Base-by-base conservation (phyloP, 345 rosid species). In the Tarenaya hassleriana region DNA sequence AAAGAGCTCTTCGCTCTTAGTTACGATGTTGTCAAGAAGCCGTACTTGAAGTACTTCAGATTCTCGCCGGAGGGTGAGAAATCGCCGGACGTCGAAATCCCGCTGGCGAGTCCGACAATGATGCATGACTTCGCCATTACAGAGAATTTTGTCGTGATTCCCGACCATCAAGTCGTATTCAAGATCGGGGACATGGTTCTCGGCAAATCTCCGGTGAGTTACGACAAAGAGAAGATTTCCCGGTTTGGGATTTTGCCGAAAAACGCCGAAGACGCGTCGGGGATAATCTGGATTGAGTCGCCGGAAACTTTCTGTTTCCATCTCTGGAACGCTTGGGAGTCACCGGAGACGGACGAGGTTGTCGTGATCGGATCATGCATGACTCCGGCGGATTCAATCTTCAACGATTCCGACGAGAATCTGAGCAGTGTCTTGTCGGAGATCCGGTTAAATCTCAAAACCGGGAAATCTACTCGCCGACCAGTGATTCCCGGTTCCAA, bases 281-380 rank as follows among this genome's bases (percentile, higher is more conserved):
- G 75, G 49, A 82, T 91, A 33, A 58, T 77, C 4, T 91, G 98
- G 98, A 59, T 91, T 0, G 96, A 84, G 35, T 86, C 78, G 4
- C 84, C 87, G 12, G 91, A 79, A 0, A 80, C 92, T 20, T 91
- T 91, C 59, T 91, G 96, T 53, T 91, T 91, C 63, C 98, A 91
- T 47, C 55, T 91, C 0, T 91, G 98, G 98, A 91, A 91, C 34
- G 96, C 98, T 10, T 91, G 98, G 98, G 98, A 91, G 19, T 86
- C 82, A 44, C 78, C 76, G 24, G 98, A 84, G 50, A 58, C 82
- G 4, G 77, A 86, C 17, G 98, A 91, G 37, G 74, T 84, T 2
- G 95, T 91, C 14, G 96, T 91, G 52, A 84, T 91, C 32, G 96
- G 98, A 24, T 91, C 98, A 10, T 87, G 96, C 69, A 91, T 91